Evolutionary conservation across 495 filamentous ascomycete species (phyloP).

Genomic region (Hypoxylon subgilvum): DNA sequence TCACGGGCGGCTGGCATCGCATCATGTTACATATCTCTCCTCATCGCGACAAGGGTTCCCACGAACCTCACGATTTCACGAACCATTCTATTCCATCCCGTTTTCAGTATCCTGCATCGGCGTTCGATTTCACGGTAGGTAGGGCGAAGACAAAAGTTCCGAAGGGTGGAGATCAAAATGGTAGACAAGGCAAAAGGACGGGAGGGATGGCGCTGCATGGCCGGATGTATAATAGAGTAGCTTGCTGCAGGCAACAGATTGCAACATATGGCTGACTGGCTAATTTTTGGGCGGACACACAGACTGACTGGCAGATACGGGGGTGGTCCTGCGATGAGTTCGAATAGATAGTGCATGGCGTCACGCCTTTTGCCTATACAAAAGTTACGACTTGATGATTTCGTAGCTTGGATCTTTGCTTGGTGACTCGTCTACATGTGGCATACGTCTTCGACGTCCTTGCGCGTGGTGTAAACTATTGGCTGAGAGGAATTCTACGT

Average conservation of each 20-base stretch:
- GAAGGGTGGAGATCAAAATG: not conserved
- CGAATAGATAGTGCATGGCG: constrained; percentile 3
- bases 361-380: not conserved
- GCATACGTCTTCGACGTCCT: no score
- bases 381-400: no score
- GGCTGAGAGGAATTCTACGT: no score
- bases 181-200: not conserved
- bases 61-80: constrained; percentile 1
- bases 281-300: not conserved
- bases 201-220: not conserved
- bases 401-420: no score
- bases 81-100: not conserved
- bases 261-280: no score
- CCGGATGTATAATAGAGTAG: constrained; percentile 22
- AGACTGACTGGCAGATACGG: constrained; percentile 1
- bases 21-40: not conserved
- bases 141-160: not conserved
- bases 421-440: no score
- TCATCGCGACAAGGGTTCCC: no score
- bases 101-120: not conserved
- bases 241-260: not conserved
- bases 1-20: not conserved
- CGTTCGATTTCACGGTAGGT: not conserved
- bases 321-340: not conserved
- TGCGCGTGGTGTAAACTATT: no score